These are phyloP conservation scores for Penicillium arizonense DNA, from an alignment of 495 filamentous ascomycete genomes.

Conservation along the genomic window DNA sequence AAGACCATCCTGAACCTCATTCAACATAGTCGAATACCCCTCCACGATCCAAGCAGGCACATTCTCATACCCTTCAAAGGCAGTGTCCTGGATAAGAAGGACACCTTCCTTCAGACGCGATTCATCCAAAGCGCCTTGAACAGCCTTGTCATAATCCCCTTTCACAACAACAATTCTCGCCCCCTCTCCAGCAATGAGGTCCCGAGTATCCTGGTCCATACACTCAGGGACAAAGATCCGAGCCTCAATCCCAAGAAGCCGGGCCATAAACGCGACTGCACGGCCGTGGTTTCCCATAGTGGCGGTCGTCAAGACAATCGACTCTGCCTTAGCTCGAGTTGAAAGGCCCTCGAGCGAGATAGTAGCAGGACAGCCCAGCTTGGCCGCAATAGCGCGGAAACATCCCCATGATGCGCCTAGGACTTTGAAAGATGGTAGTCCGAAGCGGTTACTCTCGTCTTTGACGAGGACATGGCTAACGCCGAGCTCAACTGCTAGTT, in stretches of 20 bases:
- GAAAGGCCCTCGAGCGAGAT: constrained; percentile 38
- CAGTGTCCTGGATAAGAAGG: constrained; percentile 65
- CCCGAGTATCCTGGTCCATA: constrained; percentile 51
- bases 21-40: constrained; percentile 68
- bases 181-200: constrained; percentile 56
- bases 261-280: constrained; percentile 63
- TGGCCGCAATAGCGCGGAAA: constrained; percentile 50
- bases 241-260: constrained; percentile 47
- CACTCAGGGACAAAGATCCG: constrained; percentile 55
- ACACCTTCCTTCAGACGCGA: constrained; percentile 26
- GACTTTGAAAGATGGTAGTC: constrained; percentile 74
- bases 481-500: constrained; percentile 54
- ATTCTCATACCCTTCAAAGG: constrained; percentile 59
- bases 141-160: constrained; percentile 61
- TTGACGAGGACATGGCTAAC: constrained; percentile 56
- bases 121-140: constrained; percentile 41
- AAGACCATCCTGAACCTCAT: constrained; percentile 59
- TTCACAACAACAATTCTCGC: constrained; percentile 49
- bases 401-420: constrained; percentile 74
- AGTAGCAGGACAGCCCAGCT: constrained; percentile 37
- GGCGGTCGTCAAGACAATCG: constrained; percentile 47
- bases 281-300: constrained; percentile 75
- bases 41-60: constrained; percentile 71
- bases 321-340: constrained; percentile 24
- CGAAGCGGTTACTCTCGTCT: constrained; percentile 56